Evolutionary conservation across 2,329 filamentous ascomycete genomes (phyloP).

Genomic region (Ilyonectria mors-panacis): DNA sequence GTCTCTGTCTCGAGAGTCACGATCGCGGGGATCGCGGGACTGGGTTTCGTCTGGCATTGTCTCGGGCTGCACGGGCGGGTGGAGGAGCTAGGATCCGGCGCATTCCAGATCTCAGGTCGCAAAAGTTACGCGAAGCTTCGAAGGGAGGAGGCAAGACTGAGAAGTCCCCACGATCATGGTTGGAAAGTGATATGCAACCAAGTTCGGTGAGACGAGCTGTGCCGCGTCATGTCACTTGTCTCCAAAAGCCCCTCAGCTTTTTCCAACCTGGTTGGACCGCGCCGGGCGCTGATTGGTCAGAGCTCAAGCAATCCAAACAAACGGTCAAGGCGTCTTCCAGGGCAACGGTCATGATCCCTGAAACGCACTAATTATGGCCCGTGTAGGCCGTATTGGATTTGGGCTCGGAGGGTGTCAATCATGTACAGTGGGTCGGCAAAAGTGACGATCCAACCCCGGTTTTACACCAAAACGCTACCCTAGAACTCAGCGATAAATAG

Average conservation of each 20-base stretch:
- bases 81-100: conserved; percentile 25
- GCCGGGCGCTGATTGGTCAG: conserved; percentile 39
- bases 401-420: background rate
- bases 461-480: too few relatives aligned
- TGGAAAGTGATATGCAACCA: conserved; percentile 1
- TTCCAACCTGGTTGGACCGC: conserved; percentile 31
- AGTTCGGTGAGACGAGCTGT: conserved; percentile 15
- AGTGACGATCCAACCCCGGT: too few relatives aligned
- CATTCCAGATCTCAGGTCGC: conserved; percentile 40
- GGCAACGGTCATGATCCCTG: conserved; percentile 30
- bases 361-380: conserved; percentile 1
- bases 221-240: conserved; percentile 37
- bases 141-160: conserved; percentile 18
- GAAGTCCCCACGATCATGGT: conserved; percentile 33
- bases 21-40: conserved; percentile 43
- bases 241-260: conserved; percentile 45
- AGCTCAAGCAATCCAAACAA: conserved; percentile 37
- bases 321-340: conserved; percentile 36
- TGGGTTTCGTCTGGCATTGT: conserved; percentile 43
- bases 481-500: too few relatives aligned
- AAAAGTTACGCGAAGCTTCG: conserved; percentile 9
- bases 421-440: too few relatives aligned
- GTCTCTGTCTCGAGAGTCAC: conserved; percentile 9
- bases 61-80: conserved; percentile 32
- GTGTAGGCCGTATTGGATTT: background rate